phyloP scores from a whole-genome alignment of 306 rosid species.

The Trifolium fragiferum region DNA sequence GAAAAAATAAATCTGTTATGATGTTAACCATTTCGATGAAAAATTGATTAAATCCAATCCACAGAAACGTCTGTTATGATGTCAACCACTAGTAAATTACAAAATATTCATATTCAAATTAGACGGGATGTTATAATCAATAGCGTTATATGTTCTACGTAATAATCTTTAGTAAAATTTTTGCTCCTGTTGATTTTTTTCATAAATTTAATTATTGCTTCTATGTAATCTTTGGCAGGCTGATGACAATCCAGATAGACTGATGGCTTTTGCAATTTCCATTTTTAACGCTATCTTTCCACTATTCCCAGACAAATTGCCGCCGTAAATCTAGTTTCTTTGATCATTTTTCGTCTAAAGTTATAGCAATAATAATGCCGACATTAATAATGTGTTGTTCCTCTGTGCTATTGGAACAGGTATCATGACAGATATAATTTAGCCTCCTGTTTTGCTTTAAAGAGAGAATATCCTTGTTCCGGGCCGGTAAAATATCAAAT shows the following conservation, averaged over 20 bases:
- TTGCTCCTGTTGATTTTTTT: neutral
- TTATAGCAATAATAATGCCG: neutral
- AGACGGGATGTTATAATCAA: neutral
- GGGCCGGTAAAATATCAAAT: conserved; percentile 32
- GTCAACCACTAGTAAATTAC: neutral
- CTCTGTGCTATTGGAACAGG: conserved; percentile 30
- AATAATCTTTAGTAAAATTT: neutral
- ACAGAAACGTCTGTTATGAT: neutral
- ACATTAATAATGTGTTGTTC: neutral
- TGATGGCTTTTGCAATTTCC: conserved; percentile 16
- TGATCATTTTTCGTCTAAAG: neutral
- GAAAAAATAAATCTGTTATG: neutral
- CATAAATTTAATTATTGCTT: conserved; percentile 5
- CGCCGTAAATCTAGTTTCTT: conserved; percentile 5
- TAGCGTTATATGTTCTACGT: neutral
- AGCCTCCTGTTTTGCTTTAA: neutral
- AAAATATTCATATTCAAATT: neutral
- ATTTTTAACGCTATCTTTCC: conserved; percentile 3
- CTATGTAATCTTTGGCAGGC: conserved; percentile 5
- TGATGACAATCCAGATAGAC: neutral
- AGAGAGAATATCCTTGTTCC: neutral
- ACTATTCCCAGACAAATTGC: conserved; percentile 16
- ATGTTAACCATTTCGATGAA: neutral
- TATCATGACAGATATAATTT: neutral
- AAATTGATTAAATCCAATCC: neutral